These are phyloP conservation scores for Saturnispora hagleri DNA, from an alignment of 805 yeast genomes.

Conservation along the genomic window DNA sequence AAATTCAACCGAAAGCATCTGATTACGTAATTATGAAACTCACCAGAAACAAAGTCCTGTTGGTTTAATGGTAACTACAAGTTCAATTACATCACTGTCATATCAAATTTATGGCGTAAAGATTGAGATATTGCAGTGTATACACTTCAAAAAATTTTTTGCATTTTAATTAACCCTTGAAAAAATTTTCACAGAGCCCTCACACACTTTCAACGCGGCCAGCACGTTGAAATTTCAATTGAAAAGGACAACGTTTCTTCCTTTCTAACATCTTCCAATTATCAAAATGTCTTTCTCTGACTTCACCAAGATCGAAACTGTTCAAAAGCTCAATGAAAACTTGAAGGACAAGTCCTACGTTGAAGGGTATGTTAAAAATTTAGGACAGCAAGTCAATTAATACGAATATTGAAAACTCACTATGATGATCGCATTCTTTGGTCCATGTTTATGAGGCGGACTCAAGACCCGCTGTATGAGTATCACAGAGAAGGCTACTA, in stretches of 20 bases:
- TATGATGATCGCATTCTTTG: conserved; percentile 67
- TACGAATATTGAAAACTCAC: not conserved
- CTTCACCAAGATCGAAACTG: conserved; percentile 69
- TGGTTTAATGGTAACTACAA: too few species aligned
- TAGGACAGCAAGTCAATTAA: not conserved
- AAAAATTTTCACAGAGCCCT: not conserved
- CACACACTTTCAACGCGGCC: not conserved
- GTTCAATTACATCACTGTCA: too few species aligned
- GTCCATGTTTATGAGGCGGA: conserved; percentile 98
- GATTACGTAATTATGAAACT: not conserved
- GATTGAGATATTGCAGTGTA: too few species aligned
- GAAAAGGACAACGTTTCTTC: not conserved
- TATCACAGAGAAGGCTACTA: conserved; percentile 43
- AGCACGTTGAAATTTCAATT: conserved; percentile 3
- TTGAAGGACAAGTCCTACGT: conserved; percentile 91
- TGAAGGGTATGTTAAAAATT: conserved; percentile 69
- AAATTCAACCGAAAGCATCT: not conserved
- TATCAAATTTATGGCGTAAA: too few species aligned
- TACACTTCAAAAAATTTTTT: too few species aligned
- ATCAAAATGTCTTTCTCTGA: conserved; percentile 62
- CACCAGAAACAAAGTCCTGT: not conserved
- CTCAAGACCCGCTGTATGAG: conserved; percentile 93
- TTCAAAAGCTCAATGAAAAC: conserved; percentile 69
- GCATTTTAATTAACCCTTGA: not conserved
- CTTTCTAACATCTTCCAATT: conserved; percentile 5